Evolutionary conservation across 352 stramenopile species (phyloP), one percentile per base, ranked within the genome.

Genomic region (Phytophthora ohioensis): DNA sequence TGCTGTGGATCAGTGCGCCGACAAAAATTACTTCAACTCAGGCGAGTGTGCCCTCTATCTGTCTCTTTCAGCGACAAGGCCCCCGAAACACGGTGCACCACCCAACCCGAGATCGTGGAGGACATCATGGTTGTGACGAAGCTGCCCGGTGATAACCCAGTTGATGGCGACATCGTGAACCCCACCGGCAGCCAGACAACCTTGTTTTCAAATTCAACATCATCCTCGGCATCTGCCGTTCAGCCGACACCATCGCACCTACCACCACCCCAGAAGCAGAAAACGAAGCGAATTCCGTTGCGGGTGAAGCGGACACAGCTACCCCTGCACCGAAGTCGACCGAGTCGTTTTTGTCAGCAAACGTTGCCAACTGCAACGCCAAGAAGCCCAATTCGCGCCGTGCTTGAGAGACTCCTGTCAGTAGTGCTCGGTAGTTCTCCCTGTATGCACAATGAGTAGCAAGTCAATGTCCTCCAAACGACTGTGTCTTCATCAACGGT

Each of bases 11-110:
- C 64, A 85, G 46, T 87, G 76, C 49, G 41, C 67, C 0, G 76
- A 84, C 69, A 80, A 78, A 49, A 85, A 85, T 51, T 83, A 79
- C 68, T 87, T 87, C 52, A 83, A 83, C 65, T 67, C 71, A 12
- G 79, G 74, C 5, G 74, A 87, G 58, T 87, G 79, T 47, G 64
- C 74, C 10, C 79, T 3, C 64, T 87, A 4, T 70, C 70, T 3
- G 69, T 70, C 12, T 76, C 76, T 5, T 87, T 81, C 67, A 81
- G 62, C 31, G 57, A 68, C 38, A 70, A 78, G 2, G 66, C 76
- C 1, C 76, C 76, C 1, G 71, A 74, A 31, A 52, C 62, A 27
- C 58, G 71, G 3, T 87, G 79, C 66, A 83, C 71, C 5, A 75
- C 48, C 2, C 47, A 87, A 39, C 76, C 68, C 6, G 58, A 87